Evolutionary conservation across 352 stramenopile genomes (phyloP).

Genomic region (Pythium brachiatum): DNA sequence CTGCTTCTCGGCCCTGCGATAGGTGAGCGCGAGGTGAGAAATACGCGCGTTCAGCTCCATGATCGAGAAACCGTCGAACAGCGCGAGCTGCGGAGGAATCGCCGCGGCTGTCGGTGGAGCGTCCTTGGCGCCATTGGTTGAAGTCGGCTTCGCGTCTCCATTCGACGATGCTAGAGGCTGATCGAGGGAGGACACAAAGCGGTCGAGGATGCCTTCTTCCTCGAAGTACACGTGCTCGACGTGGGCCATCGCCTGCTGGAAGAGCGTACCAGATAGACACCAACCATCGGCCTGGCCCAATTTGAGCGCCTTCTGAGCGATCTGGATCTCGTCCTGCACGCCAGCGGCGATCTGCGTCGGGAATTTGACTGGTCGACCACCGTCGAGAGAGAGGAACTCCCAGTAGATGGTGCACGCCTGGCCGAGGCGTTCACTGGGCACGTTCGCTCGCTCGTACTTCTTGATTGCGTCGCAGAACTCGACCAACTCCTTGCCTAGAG

Average conservation of each 20-base stretch:
- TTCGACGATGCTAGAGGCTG: slow-evolving; percentile 27
- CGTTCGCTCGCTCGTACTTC: slow-evolving; percentile 71
- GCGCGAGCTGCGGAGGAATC: slow-evolving; percentile 67
- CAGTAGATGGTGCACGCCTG: slow-evolving; percentile 82
- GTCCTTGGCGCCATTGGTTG: slow-evolving; percentile 10
- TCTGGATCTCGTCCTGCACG: slow-evolving; percentile 68
- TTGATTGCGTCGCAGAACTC: slow-evolving; percentile 85
- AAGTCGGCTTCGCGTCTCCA: slow-evolving; percentile 26
- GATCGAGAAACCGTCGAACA: slow-evolving; percentile 86
- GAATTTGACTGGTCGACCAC: slow-evolving; percentile 59
- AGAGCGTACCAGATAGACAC: slow-evolving; percentile 47
- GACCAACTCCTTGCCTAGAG: slow-evolving; percentile 59
- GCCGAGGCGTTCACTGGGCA: slow-evolving; percentile 65
- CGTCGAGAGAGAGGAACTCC: slow-evolving; percentile 74
- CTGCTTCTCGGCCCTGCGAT: slow-evolving; percentile 25
- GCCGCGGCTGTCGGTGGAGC: slow-evolving; percentile 8
- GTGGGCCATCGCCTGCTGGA: slow-evolving; percentile 67
- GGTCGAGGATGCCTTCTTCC: slow-evolving; percentile 63
- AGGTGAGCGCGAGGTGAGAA: slow-evolving; percentile 41
- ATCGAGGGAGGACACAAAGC: slow-evolving; percentile 74
- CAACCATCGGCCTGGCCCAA: slow-evolving; percentile 19
- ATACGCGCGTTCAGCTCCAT: slow-evolving; percentile 86
- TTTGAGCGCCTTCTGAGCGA: slow-evolving; percentile 41
- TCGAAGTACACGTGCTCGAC: slow-evolving; percentile 73
- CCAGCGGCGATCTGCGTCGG: slow-evolving; percentile 43